Evolutionary conservation across 148 eudicot species (phyloP), one percentile per base, ranked within the genome.

Genomic region (Rhododendron ferrugineum): DNA sequence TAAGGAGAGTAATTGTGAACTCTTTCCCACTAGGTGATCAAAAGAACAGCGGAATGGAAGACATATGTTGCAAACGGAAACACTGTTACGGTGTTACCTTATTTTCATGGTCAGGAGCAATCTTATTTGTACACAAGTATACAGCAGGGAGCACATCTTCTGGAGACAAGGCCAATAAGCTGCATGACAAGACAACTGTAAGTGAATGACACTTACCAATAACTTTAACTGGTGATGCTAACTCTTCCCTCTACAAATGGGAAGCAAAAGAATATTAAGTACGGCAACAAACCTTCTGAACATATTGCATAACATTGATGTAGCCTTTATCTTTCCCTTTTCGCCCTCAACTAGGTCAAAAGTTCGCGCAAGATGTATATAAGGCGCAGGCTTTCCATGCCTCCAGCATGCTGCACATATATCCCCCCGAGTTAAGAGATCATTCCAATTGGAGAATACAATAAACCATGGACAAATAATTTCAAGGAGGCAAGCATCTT

Each of bases 81-180:
- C 28, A 77, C 7, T 40, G 44, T 40, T 40, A 40, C 44, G 7
- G 10, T 86, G 90, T 70, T 89, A 97, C 98, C 98, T 91, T 91
- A 84, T 95, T 97, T 86, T 97, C 99, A 92, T 95, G 98, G 86
- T 95, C 99, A 85, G 99, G 95, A 46, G 97, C 98, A 87, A 97
- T 93, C 94, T 94, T 97, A 87, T 97, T 93, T 77, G 96, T 93
- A 90, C 99, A 97, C 88, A 97, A 94, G 86, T 95, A 97, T 74
- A 94, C 95, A 72, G 98, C 97, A 79, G 98, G 98, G 30, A 95
- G 92, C 75, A 97, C 98, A 91, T 97, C 99, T 82, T 91, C 93
- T 37, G 96, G 95, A 83, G 98, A 93, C 91, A 94, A 88, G 86
- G 89, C 90, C 88, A 97, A 91, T 86, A 97, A 97, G 90, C 99